Percentiles rank a stretch among this genome's conserved stretches.
Evolutionary conservation across 495 filamentous ascomycete genomes (phyloP).

Genomic region (Corynascus novoguineensis): DNA sequence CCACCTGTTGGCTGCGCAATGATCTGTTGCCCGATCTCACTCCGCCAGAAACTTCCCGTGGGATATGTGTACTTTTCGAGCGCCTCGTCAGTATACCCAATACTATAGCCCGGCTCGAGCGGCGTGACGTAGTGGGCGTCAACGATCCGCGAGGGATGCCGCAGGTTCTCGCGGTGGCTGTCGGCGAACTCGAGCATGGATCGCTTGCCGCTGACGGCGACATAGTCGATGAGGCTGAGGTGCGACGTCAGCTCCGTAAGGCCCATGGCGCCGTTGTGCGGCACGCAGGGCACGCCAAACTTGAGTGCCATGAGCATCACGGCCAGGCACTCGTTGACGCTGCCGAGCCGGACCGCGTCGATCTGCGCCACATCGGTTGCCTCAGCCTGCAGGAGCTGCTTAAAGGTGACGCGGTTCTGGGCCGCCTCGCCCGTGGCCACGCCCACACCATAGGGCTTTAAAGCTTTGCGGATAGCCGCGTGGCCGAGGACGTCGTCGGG

Average conservation of each 20-base stretch:
- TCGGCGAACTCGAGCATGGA: slow-evolving; percentile 89
- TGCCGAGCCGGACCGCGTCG: slow-evolving; percentile 84
- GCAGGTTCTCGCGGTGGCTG: slow-evolving; percentile 86
- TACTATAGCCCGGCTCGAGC: slow-evolving; percentile 72
- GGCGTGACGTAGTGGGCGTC: slow-evolving; percentile 86
- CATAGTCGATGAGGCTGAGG: slow-evolving; percentile 87
- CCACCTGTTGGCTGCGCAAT: slow-evolving; percentile 5
- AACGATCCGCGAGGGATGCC: slow-evolving; percentile 70
- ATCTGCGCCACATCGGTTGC: slow-evolving; percentile 84
- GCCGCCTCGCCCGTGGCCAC: slow-evolving; percentile 94
- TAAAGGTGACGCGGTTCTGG: slow-evolving; percentile 89
- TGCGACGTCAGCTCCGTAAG: slow-evolving; percentile 92
- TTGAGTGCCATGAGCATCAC: slow-evolving; percentile 85
- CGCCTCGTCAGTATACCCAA: slow-evolving; percentile 35
- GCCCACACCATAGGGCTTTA: slow-evolving; percentile 66
- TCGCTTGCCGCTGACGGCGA: slow-evolving; percentile 73
- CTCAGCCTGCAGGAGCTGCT: slow-evolving; percentile 72
- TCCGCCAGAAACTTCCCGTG: slow-evolving; percentile 1
- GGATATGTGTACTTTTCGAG: slow-evolving; percentile 9
- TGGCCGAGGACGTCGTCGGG: slow-evolving; percentile 89
- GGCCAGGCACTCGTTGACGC: slow-evolving; percentile 84
- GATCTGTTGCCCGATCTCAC: not conserved
- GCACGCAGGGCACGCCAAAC: slow-evolving; percentile 76
- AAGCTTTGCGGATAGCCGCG: slow-evolving; percentile 71
- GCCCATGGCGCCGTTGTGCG: slow-evolving; percentile 82